Evolutionary conservation across 1,284 basidiomycete species (phyloP).

Genomic region (Inonotus hispidus): DNA sequence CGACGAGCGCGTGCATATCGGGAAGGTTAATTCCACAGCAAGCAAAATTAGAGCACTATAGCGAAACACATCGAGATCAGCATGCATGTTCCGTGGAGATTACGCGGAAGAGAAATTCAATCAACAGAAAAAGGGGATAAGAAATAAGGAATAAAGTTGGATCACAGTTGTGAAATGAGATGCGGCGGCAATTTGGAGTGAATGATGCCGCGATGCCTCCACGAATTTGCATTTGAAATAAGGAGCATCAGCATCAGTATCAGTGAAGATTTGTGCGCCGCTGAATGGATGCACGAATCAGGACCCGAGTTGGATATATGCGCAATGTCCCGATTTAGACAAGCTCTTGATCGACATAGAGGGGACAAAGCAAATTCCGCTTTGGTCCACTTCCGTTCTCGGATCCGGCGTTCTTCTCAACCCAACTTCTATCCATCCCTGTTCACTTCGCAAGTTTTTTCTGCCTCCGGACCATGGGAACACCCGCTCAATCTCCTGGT

Average conservation of each 20-base stretch:
- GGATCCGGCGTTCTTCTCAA: neutral
- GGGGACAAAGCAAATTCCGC: neutral
- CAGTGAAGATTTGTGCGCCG: neutral
- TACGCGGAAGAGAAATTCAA: neutral
- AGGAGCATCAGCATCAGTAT: neutral
- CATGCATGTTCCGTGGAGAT: neutral
- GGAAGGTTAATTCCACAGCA: conserved; percentile 57
- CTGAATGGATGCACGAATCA: neutral
- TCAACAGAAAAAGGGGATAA: neutral
- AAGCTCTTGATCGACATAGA: neutral
- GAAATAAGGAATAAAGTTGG: neutral
- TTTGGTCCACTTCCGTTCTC: neutral
- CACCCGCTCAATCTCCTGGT: neutral
- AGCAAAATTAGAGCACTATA: conserved; percentile 55
- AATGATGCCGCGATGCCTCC: neutral
- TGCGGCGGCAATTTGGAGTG: neutral
- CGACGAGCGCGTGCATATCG: conserved; percentile 63
- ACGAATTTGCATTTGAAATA: neutral
- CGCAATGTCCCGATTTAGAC: neutral
- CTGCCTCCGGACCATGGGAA: neutral
- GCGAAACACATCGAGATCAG: neutral
- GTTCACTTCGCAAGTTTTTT: neutral
- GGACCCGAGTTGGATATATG: neutral
- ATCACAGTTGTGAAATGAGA: neutral
- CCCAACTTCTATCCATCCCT: neutral